A percentile compares a stretch with the other conserved stretches of the same genome.
Evolutionary conservation across 2,329 filamentous ascomycete genomes (phyloP).

Genomic region (Xylariomycetidae sp.): DNA sequence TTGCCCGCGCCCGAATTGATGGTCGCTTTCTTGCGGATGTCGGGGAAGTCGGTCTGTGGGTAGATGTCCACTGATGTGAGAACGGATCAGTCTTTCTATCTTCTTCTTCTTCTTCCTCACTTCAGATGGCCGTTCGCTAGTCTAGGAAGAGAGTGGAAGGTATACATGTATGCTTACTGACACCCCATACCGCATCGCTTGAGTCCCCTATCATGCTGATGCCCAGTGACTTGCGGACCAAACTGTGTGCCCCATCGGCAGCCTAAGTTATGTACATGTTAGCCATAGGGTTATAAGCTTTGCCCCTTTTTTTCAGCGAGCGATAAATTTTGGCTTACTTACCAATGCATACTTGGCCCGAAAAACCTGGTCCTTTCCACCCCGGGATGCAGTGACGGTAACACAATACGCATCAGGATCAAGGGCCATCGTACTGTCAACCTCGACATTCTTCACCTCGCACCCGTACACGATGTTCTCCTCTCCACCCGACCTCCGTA

Average conservation of each 20-base stretch:
- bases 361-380: conserved; percentile 35
- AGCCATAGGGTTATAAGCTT: no score
- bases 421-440: conserved; percentile 37
- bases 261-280: conserved; percentile 18
- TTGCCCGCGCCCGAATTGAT: conserved; percentile 52
- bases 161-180: no score
- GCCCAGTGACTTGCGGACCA: conserved; percentile 44
- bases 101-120: no score
- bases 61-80: conserved; percentile 56
- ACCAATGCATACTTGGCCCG: conserved; percentile 49
- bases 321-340: no score
- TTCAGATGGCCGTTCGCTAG: no score
- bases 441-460: conserved; percentile 43
- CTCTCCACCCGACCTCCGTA: conserved; percentile 32
- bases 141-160: no score
- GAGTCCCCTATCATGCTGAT: conserved; percentile 49
- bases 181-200: conserved; percentile 22
- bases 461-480: conserved; percentile 51
- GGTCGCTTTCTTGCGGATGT: conserved; percentile 53
- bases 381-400: conserved; percentile 35
- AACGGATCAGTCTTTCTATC: no score
- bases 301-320: no score
- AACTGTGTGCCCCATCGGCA: conserved; percentile 47
- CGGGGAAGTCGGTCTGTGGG: conserved; percentile 54
- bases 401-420: conserved; percentile 39